Base-by-base conservation (phyloP, 2,329 filamentous ascomycete genomes). In the Lasiodiplodia citricola region DNA sequence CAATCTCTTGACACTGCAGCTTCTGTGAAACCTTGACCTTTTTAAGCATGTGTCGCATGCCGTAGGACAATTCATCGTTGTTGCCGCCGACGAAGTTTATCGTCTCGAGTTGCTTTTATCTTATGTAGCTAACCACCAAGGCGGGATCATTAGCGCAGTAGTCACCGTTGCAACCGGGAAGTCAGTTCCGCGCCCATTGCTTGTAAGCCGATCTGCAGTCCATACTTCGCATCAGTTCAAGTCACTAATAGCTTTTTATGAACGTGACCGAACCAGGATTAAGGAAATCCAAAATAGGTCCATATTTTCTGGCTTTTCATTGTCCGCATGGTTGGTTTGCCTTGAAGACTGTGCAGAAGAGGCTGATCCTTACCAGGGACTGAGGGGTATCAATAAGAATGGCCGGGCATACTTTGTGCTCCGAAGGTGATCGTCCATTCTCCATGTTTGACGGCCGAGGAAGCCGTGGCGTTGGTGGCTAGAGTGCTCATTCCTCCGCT, bases 401-500 rank as follows among this genome's bases (percentile, higher is more conserved):
- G 47, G 51, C 47, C n/a, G 47, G 31, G 21, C 25, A 11, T 64
- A 7, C 44, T 50, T 38, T 31, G 18, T 13, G 44, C 38, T 18
- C 47, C 6, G 60, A 18, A 47, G n/a, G 44, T 18, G 31, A 21
- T 50, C 31, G 60, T 23, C 47, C 44, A 21, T n/a, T 21, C 31
- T 51, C 7, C 21, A 52, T 23, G 31, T 52, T 47, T 21, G 44
- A 7, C 13, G 47, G 60, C 18, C 16, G 21, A 52, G 44, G 21
- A 25, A 37, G 31, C 31, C 28, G 31, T 35, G 35, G 60, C n/a
- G 18, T n/a, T 52, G 8, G 16, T 21, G 6, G 18, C 44, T 44
- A 21, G 13, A 6, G 60, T 55, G 37, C 55, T 60, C 31, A 67
- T 54, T 67, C 65, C 31, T 68, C 57, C 50, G 47, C 56, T n/a